These are phyloP conservation scores for Dioscorea dumetorum DNA, from an alignment of 106 monocot genomes.

Conservation along the genomic window DNA sequence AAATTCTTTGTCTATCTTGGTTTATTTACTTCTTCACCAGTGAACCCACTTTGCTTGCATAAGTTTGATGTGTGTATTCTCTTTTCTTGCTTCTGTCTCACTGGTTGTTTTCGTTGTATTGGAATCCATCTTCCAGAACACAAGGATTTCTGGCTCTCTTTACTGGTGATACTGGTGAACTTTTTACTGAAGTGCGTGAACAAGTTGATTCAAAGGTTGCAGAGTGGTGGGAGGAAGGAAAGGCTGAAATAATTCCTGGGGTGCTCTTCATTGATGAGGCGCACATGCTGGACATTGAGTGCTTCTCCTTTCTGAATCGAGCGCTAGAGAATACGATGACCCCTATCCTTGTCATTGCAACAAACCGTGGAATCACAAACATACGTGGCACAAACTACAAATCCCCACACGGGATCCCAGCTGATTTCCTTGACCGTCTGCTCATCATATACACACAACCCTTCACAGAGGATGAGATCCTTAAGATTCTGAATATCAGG, in stretches of 20 bases:
- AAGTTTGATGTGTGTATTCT: too few species aligned
- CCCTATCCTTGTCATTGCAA: slow-evolving; percentile 82
- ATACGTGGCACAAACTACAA: slow-evolving; percentile 87
- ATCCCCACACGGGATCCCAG: slow-evolving; percentile 89
- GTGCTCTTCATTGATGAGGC: slow-evolving; percentile 98
- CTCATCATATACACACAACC: slow-evolving; percentile 87
- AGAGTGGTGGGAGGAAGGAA: slow-evolving; percentile 96
- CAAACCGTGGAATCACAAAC: slow-evolving; percentile 81
- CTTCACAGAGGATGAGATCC: slow-evolving; percentile 73
- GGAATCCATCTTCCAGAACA: slow-evolving; percentile 37
- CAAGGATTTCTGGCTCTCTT: slow-evolving; percentile 96
- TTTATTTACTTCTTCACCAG: too few species aligned
- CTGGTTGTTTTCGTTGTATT: neutral
- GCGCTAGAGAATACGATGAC: slow-evolving; percentile 89
- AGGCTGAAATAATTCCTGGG: slow-evolving; percentile 87
- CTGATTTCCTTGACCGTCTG: slow-evolving; percentile 88
- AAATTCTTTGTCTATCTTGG: too few species aligned
- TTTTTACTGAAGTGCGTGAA: slow-evolving; percentile 84
- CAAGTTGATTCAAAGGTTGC: slow-evolving; percentile 91
- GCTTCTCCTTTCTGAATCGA: slow-evolving; percentile 96
- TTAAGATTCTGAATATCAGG: slow-evolving; percentile 79
- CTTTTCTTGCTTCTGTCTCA: too few species aligned
- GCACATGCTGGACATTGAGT: slow-evolving; percentile 98
- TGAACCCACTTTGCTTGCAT: too few species aligned
- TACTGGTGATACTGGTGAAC: slow-evolving; percentile 96